phyloP scores from a whole-genome alignment of 108 stramenopile species.

The Cylindrotheca closterium region DNA sequence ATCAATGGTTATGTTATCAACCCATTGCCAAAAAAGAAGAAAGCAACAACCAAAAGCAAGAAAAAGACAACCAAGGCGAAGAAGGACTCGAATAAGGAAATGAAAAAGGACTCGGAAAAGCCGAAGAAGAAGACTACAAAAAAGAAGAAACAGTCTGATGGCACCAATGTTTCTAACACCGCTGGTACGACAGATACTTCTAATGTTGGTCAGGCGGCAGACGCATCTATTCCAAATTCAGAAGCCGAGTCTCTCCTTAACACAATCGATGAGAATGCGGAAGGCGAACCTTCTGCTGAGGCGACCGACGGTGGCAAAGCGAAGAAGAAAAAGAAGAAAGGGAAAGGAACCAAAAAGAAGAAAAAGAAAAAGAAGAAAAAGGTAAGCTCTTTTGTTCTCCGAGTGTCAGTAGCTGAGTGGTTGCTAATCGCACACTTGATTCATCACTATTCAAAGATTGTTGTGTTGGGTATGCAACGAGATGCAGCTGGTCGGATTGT shows the following conservation, averaged over 20 bases:
- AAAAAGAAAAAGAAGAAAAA: neutral
- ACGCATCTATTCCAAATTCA: too few relatives aligned
- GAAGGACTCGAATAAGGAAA: neutral
- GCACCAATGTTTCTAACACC: neutral
- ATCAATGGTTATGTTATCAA: neutral
- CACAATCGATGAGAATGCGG: too few relatives aligned
- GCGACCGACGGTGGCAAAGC: neutral
- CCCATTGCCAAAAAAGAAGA: neutral
- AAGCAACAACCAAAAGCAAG: neutral
- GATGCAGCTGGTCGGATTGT: constrained; percentile 18
- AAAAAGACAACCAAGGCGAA: neutral
- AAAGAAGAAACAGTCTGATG: constrained; percentile 10
- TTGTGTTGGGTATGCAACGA: constrained; percentile 4
- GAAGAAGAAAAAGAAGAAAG: constrained; percentile 5
- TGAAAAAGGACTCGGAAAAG: constrained; percentile 6
- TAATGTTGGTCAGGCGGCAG: too few relatives aligned
- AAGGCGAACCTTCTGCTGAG: neutral
- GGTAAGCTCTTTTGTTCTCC: too few relatives aligned
- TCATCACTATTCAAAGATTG: too few relatives aligned
- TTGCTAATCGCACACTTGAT: too few relatives aligned
- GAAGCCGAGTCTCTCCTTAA: too few relatives aligned
- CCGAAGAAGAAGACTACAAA: constrained; percentile 11
- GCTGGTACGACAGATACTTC: neutral
- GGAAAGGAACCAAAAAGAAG: neutral
- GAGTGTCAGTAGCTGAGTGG: too few relatives aligned